Conservation (phyloP, 2,329 filamentous ascomycete genomes). For the Cordyceps javanica region DNA sequence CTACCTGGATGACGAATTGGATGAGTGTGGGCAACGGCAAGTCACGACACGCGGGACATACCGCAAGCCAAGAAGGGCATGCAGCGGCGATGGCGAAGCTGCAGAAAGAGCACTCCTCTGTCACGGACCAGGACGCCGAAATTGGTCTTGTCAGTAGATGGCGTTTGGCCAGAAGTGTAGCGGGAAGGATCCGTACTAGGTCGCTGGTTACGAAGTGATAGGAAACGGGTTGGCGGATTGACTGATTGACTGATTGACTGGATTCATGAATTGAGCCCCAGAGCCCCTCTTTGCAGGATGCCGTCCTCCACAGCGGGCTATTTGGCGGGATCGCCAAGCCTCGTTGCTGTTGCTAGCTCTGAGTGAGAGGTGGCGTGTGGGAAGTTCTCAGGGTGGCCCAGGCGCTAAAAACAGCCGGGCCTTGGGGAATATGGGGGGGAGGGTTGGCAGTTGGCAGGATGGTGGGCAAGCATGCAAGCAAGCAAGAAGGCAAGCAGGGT, state of each 20-base stretch:
- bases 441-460: neutral
- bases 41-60: neutral
- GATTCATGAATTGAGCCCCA: neutral
- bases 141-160: too few relatives aligned
- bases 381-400: neutral
- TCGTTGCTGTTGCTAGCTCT: neutral
- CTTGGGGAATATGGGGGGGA: too few relatives aligned
- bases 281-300: neutral
- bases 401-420: conserved; percentile 3
- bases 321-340: conserved; percentile 8
- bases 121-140: too few relatives aligned
- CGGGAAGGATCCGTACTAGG: neutral
- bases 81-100: neutral
- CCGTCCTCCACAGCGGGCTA: conserved; percentile 5
- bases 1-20: neutral
- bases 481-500: too few relatives aligned
- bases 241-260: too few relatives aligned
- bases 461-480: too few relatives aligned
- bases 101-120: neutral
- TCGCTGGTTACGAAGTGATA: neutral
- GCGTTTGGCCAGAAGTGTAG: neutral
- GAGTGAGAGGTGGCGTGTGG: neutral
- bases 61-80: neutral
- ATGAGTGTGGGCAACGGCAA: neutral
- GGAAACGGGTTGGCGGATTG: neutral